A percentile compares a stretch with the other conserved stretches of the same genome.
Evolutionary conservation across 2,329 filamentous ascomycete genomes (phyloP).

Genomic region (Sporothrix sp.): DNA sequence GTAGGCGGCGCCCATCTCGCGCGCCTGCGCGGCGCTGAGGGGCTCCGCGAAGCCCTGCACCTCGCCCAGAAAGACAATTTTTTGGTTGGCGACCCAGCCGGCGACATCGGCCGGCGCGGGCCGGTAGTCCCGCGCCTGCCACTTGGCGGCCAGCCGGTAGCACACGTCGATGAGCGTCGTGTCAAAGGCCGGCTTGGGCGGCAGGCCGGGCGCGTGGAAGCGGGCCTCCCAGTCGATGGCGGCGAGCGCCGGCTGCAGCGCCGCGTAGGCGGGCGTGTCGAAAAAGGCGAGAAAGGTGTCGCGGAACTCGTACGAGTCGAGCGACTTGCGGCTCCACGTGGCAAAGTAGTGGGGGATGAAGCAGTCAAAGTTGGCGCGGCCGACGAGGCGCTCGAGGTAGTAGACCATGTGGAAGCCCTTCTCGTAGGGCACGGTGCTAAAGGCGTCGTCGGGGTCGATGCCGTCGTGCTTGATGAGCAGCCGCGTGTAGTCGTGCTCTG

Average conservation of each 20-base stretch:
- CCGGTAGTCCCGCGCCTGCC: conserved; percentile 52
- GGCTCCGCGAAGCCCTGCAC: conserved; percentile 58
- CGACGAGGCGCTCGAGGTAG: conserved; percentile 76
- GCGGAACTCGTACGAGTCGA: conserved; percentile 94
- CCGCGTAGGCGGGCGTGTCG: conserved; percentile 50
- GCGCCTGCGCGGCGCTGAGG: conserved; percentile 55
- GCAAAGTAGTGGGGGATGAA: conserved; percentile 95
- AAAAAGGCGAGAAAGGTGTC: conserved; percentile 82
- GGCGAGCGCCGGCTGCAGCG: conserved; percentile 53
- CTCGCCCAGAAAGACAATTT: conserved; percentile 79
- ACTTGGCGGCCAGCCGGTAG: conserved; percentile 72
- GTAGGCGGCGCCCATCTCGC: conserved; percentile 66
- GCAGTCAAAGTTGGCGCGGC: conserved; percentile 78
- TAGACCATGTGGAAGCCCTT: conserved; percentile 95
- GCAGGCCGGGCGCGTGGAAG: conserved; percentile 82
- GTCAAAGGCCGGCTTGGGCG: conserved; percentile 85
- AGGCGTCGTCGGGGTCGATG: conserved; percentile 90
- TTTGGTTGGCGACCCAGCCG: conserved; percentile 74
- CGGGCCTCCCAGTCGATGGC: conserved; percentile 81
- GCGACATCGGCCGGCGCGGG: conserved; percentile 61
- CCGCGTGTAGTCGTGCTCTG: conserved; percentile 87
- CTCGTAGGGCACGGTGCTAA: conserved; percentile 86
- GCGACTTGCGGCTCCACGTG: conserved; percentile 72
- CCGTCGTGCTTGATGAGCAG: conserved; percentile 79
- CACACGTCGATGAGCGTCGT: conserved; percentile 78